Evolutionary conservation across 257 asterid genomes (phyloP), one percentile per base, ranked within the genome.

Genomic region (Rhazya stricta): DNA sequence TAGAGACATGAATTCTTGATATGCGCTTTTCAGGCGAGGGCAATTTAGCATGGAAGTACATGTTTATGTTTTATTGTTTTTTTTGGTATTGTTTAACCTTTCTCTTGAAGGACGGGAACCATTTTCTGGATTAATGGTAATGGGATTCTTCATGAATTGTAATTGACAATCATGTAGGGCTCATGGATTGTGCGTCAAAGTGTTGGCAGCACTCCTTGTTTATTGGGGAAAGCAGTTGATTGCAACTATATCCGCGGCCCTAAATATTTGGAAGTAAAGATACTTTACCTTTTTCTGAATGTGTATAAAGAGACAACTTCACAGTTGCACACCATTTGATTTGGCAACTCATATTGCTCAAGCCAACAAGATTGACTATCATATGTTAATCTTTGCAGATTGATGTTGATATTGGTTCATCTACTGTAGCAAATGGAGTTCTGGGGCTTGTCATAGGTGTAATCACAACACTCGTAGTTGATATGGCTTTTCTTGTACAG

Each of bases 141-240:
- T 46, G 66, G 34, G 36, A 65, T 69, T 77, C 43, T 13, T 73
- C 39, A 37, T 39, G 53, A 18, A 53, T 11, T 43, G 66, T 5
- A 8, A 45, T 65, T 43, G 37, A 45, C 39, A 46, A 57, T 39
- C 76, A 39, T 78, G 79, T 76, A 95, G 99, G 99, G 98, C 69
- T 95, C 99, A 32, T 95, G 99, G 99, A 95, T 95, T 84, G 99
- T 95, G 74, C 99, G 98, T 23, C 99, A 95, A 84, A 95, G 99
- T 88, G 99, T 95, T 79, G 99, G 98, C 82, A 92, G 98, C 90
- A 86, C 96, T 71, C 99, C 99, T 53, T 95, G 99, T 85, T 84
- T 95, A 78, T 87, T 95, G 37, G 98, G 99, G 76, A 95, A 91
- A 76, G 99, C 98, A 65, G 96, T 92, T 69, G 99, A 95, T 80